Conservation (phyloP, 495 filamentous ascomycete species). For the Talaromyces adpressus region DNA sequence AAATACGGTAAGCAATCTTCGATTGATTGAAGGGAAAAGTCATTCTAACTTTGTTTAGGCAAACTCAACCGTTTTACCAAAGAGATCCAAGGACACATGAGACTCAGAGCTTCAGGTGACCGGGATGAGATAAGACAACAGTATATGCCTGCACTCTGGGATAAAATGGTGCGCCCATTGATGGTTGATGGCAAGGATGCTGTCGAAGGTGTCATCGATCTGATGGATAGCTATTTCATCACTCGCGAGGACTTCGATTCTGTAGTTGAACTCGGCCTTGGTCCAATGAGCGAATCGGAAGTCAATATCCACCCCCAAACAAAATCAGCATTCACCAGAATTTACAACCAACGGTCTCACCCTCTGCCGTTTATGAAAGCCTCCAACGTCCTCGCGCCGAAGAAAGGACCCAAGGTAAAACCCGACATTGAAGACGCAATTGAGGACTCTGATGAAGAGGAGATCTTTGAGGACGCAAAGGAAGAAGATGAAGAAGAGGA, state of each 20-base stretch:
- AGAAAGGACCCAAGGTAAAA: conserved; percentile 60
- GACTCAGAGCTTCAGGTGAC: conserved; percentile 84
- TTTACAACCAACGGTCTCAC: conserved; percentile 82
- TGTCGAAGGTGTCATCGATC: conserved; percentile 66
- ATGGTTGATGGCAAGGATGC: conserved; percentile 66
- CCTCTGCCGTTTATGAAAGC: conserved; percentile 96
- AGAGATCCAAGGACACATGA: conserved; percentile 96
- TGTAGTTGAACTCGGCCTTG: conserved; percentile 85
- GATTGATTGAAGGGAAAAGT: neutral
- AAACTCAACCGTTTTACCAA: conserved; percentile 83
- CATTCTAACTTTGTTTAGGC: conserved; percentile 28
- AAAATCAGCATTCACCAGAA: conserved; percentile 80
- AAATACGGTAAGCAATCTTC: conserved; percentile 53
- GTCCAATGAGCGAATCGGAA: conserved; percentile 64
- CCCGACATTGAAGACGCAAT: conserved; percentile 96
- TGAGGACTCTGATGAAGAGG: conserved; percentile 78
- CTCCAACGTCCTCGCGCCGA: conserved; percentile 65
- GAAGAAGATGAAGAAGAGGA: conserved; percentile 62
- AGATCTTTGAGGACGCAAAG: conserved; percentile 51
- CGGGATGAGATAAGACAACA: conserved; percentile 90
- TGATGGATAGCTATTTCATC: conserved; percentile 98
- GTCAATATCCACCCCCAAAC: conserved; percentile 78
- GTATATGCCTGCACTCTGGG: conserved; percentile 88
- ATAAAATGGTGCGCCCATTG: conserved; percentile 64
- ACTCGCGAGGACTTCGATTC: conserved; percentile 92